Evolutionary conservation across 148 eudicot genomes (phyloP).

Genomic region (Arbutus unedo): DNA sequence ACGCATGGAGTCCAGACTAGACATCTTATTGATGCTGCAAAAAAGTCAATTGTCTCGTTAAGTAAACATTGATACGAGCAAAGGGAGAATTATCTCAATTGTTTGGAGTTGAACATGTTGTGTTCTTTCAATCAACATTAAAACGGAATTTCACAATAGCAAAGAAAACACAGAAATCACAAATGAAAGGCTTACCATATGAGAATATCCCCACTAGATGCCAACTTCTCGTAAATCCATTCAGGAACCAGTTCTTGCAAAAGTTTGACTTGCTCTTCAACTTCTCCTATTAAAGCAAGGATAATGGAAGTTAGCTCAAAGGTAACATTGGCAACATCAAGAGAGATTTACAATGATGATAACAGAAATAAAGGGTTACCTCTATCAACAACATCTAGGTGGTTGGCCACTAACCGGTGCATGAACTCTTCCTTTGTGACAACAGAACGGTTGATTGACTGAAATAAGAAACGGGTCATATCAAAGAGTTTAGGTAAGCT

Average conservation of each 20-base stretch:
- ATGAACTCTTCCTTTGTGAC: slow-evolving; percentile 78
- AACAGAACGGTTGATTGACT: slow-evolving; percentile 59
- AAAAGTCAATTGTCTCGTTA: slow-evolving; percentile 9
- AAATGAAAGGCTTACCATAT: slow-evolving; percentile 41
- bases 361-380: slow-evolving; percentile 37
- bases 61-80: not conserved
- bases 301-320: not conserved
- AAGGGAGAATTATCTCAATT: not conserved
- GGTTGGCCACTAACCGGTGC: slow-evolving; percentile 47
- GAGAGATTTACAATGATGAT: not conserved
- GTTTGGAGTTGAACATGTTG: not conserved
- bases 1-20: slow-evolving; percentile 52
- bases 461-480: slow-evolving; percentile 59
- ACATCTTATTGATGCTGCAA: slow-evolving; percentile 63
- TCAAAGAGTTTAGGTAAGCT: slow-evolving; percentile 74
- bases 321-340: not conserved
- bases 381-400: slow-evolving; percentile 58
- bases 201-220: slow-evolving; percentile 60
- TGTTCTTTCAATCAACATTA: not conserved
- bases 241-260: slow-evolving; percentile 80
- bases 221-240: slow-evolving; percentile 52
- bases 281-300: slow-evolving; percentile 50
- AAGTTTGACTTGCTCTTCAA: slow-evolving; percentile 71
- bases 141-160: not conserved
- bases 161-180: not conserved